Percentiles rank a stretch among this genome's conserved stretches.
phyloP scores from a whole-genome alignment of 768 basidiomycete species.

The Amanita brunnescens region DNA sequence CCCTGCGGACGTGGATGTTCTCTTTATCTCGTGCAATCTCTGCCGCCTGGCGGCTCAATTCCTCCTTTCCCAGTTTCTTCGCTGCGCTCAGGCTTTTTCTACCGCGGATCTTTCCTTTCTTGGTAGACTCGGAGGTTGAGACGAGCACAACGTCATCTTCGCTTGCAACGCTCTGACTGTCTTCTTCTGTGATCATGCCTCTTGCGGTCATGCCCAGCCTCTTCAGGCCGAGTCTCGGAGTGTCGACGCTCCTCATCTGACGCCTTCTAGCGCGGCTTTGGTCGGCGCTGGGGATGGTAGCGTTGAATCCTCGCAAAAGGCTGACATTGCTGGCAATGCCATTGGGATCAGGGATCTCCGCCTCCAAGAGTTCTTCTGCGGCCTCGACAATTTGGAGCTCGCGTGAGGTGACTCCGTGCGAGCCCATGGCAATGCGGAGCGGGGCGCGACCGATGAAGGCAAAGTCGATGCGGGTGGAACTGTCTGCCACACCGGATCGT shows the following conservation, averaged over 20 bases:
- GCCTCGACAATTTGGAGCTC: constrained; percentile 82
- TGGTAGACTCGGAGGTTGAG: constrained; percentile 27
- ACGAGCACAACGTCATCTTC: constrained; percentile 73
- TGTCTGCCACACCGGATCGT: constrained; percentile 21
- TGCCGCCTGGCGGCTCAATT: constrained; percentile 71
- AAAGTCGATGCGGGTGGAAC: constrained; percentile 48
- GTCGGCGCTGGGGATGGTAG: constrained; percentile 88
- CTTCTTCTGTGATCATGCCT: constrained; percentile 56
- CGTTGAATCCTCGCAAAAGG: constrained; percentile 85
- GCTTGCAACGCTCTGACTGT: constrained; percentile 56
- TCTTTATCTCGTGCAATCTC: constrained; percentile 91
- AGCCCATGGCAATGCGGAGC: constrained; percentile 53
- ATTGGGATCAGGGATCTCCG: constrained; percentile 65
- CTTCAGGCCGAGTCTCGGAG: constrained; percentile 69
- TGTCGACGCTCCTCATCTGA: constrained; percentile 73
- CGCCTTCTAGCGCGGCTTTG: constrained; percentile 66
- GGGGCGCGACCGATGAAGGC: constrained; percentile 75
- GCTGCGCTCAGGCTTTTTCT: constrained; percentile 60
- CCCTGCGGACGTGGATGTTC: constrained; percentile 82
- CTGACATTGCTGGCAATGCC: constrained; percentile 68
- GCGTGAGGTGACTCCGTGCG: constrained; percentile 67
- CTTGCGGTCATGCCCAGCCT: constrained; percentile 71
- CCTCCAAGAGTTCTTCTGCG: constrained; percentile 63
- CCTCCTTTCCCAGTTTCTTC: constrained; percentile 74
- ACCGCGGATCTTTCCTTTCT: constrained; percentile 43